Conservation (phyloP, 2,329 filamentous ascomycete species). For the Pseudogymnoascus sp. region DNA sequence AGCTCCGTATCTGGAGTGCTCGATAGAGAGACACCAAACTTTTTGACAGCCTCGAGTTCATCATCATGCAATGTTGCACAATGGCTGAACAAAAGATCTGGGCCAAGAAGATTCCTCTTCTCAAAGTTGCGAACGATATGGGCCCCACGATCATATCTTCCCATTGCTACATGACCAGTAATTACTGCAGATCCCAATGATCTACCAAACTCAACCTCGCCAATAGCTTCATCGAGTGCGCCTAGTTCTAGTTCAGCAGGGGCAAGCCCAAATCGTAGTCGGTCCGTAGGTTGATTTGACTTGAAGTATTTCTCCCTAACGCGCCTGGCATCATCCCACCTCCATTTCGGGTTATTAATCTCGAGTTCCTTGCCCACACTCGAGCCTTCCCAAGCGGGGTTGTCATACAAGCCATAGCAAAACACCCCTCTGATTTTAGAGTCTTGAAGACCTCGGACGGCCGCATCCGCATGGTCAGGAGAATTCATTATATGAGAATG, state of each 20-base stretch:
- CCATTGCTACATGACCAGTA: neutral
- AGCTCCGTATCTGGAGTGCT: conserved; percentile 10
- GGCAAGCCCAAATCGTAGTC: neutral
- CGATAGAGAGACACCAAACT: neutral
- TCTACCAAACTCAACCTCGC: neutral
- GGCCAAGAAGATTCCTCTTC: neutral
- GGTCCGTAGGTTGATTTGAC: neutral
- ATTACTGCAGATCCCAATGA: neutral
- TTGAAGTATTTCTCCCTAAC: neutral
- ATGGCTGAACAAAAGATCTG: neutral
- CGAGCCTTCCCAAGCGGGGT: neutral
- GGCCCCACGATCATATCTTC: neutral
- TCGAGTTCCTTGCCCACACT: neutral
- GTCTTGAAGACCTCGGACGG: conserved; percentile 11
- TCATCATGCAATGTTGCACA: neutral
- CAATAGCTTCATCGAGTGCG: neutral
- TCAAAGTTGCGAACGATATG: neutral
- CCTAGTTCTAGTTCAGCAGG: neutral
- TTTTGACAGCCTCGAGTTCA: neutral
- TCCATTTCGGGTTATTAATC: neutral
- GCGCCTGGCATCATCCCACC: neutral
- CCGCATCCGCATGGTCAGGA: conserved; percentile 9
- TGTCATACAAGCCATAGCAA: conserved; percentile 12
- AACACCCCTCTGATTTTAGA: conserved; percentile 10
- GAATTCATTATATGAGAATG: conserved; percentile 13